Conservation (phyloP, 352 stramenopile species). For the Phytopythium ostracodes region DNA sequence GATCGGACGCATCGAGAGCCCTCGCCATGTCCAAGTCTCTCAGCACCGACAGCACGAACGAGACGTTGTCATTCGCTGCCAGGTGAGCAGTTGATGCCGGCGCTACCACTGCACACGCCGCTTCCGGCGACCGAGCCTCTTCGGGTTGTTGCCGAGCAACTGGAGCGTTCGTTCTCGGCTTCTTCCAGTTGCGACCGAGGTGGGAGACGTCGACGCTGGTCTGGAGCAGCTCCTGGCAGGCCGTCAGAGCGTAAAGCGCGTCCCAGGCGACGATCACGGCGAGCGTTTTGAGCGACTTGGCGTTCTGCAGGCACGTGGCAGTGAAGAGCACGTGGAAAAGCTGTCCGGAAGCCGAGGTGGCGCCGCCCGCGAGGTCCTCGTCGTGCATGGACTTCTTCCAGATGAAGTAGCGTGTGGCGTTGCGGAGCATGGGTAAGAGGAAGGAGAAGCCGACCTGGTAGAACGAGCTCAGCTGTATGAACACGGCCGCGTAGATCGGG, state of each 20-base stretch:
- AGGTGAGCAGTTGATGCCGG: background rate
- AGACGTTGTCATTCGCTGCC: background rate
- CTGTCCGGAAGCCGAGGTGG: conserved; percentile 13
- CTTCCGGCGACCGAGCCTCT: background rate
- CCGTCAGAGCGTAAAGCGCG: conserved; percentile 9
- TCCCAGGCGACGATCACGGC: conserved; percentile 18
- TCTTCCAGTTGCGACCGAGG: background rate
- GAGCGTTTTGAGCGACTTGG: conserved; percentile 26
- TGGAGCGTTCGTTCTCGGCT: background rate
- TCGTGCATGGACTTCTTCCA: conserved; percentile 15
- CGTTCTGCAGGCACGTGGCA: conserved; percentile 28
- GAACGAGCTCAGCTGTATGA: conserved; percentile 14
- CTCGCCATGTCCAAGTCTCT: background rate
- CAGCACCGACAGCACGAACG: background rate
- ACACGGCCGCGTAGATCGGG: conserved; percentile 22
- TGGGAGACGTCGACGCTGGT: background rate
- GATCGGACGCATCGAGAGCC: background rate
- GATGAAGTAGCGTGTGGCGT: conserved; percentile 14
- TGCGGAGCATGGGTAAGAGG: conserved; percentile 26
- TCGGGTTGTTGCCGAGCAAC: background rate
- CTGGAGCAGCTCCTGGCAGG: conserved; percentile 16
- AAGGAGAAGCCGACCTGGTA: conserved; percentile 25
- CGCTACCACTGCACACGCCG: no score
- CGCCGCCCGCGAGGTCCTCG: conserved; percentile 20
- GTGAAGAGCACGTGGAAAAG: conserved; percentile 38